Evolutionary conservation across 2,329 filamentous ascomycete genomes (phyloP).

Genomic region (Akanthomyces dipterigenus): DNA sequence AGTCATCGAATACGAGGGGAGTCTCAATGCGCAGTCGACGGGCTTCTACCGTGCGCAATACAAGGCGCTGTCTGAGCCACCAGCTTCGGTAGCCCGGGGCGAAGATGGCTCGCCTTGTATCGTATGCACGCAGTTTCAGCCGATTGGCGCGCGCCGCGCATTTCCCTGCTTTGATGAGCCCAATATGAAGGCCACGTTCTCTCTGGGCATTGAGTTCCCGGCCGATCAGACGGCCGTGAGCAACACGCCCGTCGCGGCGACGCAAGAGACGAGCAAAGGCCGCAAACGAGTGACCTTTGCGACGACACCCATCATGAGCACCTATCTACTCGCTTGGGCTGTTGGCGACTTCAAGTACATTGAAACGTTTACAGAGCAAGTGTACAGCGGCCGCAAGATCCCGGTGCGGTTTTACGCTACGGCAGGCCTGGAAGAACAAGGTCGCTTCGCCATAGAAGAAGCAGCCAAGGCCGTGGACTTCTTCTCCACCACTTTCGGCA

Average conservation of each 20-base stretch:
- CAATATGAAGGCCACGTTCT: constrained; percentile 85
- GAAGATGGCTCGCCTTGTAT: constrained; percentile 72
- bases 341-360: constrained; percentile 91
- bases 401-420: constrained; percentile 93
- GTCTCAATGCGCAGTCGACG: constrained; percentile 89
- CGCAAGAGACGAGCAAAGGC: constrained; percentile 61
- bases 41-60: constrained; percentile 96
- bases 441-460: constrained; percentile 81
- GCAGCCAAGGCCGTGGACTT: constrained; percentile 85
- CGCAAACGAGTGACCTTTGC: constrained; percentile 88
- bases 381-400: constrained; percentile 83
- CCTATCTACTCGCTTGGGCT: constrained; percentile 89
- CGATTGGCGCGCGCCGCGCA: constrained; percentile 83
- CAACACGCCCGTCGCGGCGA: constrained; percentile 91
- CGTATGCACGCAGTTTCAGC: constrained; percentile 95
- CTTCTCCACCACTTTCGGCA: constrained; percentile 91
- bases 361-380: constrained; percentile 82
- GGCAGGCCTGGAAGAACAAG: constrained; percentile 81
- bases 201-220: constrained; percentile 83
- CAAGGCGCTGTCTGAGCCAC: constrained; percentile 67
- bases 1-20: constrained; percentile 65
- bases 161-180: constrained; percentile 98
- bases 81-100: constrained; percentile 69
- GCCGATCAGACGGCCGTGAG: constrained; percentile 85
- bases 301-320: constrained; percentile 89